Base-by-base conservation (phyloP, 306 rosid genomes). In the Quercus rubra region DNA sequence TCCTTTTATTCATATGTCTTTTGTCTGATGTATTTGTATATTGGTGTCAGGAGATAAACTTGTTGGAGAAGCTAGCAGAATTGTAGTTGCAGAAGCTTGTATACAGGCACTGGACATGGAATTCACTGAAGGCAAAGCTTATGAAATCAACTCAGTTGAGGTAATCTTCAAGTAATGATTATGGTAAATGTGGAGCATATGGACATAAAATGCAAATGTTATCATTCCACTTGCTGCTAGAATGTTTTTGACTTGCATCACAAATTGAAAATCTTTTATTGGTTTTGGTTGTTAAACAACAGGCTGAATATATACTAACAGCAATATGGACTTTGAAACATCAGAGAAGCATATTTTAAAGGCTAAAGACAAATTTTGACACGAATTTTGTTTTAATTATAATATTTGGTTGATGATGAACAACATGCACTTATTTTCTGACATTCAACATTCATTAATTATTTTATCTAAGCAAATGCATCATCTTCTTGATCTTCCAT, bases 61-160 rank as follows among this genome's bases (percentile, higher is more conserved):
- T 54, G 91, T 92, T 35, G 99, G 99, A 66, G 99, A 94, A 74
- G 97, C 85, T 75, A 94, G 99, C 83, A 90, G 99, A 83, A 85
- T 92, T 68, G 88, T 88, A 21, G 97, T 94, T 82, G 99, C 99
- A 25, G 99, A 94, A 89, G 97, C 99, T 80, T 94, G 99, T 82
- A 27, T 94, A 61, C 97, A 92, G 82, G 97, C 95, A 23, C 83
- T 94, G 52, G 97, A 92, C 87, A 88, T 92, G 18, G 94, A 91
- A 81, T 89, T 81, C 84, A 92, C 97, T n/a, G 86, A 88, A 84
- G 94, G 97, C 72, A 85, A 94, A 81, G 71, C 75, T 1, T 94
- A 87, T 58, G 98, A 94, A 87, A 82, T 94, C 54, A 91, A 79
- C 86, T 92, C 98, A 52, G 85, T 94, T 71, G 94, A 89, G 97